Conservation (phyloP, 768 basidiomycete genomes). For the Crucibulum laeve region DNA sequence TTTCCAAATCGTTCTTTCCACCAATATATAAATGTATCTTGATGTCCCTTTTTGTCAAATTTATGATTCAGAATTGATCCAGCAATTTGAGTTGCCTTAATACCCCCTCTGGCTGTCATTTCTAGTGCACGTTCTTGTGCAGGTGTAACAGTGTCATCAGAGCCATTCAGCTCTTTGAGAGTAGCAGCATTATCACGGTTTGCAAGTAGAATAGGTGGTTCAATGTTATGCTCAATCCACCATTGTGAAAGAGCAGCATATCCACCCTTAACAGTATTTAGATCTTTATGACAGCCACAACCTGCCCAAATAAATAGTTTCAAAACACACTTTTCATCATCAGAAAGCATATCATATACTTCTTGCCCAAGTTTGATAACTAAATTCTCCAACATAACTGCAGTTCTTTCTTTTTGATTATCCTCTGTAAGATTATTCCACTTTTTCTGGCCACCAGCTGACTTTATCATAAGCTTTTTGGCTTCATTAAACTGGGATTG, state of each 20-base stretch:
- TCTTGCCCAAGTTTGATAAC: constrained; percentile 10
- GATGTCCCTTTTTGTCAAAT: constrained; percentile 30
- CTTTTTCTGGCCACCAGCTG: constrained; percentile 9
- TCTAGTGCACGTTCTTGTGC: constrained; percentile 10
- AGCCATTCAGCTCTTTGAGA: background rate
- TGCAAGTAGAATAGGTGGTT: constrained; percentile 12
- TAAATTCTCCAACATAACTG: constrained; percentile 8
- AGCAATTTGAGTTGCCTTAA: constrained; percentile 20
- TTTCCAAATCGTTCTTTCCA: constrained; percentile 14
- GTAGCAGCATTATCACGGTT: constrained; percentile 22
- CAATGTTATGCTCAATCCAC: background rate
- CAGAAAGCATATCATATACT: constrained; percentile 9
- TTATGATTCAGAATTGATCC: constrained; percentile 29
- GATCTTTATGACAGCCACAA: constrained; percentile 28
- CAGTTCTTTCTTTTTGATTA: constrained; percentile 7
- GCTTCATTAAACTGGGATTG: constrained; percentile 2
- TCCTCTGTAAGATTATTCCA: constrained; percentile 9
- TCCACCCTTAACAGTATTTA: constrained; percentile 23
- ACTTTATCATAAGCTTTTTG: constrained; percentile 9
- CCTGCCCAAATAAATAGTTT: constrained; percentile 24
- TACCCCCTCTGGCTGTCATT: constrained; percentile 18
- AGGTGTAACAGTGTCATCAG: constrained; percentile 5
- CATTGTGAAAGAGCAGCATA: constrained; percentile 12
- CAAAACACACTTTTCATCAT: constrained; percentile 10
- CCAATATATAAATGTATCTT: constrained; percentile 16